phyloP scores from a whole-genome alignment of 176 grass and related monocot genomes.

The Neostapfia colusana region DNA sequence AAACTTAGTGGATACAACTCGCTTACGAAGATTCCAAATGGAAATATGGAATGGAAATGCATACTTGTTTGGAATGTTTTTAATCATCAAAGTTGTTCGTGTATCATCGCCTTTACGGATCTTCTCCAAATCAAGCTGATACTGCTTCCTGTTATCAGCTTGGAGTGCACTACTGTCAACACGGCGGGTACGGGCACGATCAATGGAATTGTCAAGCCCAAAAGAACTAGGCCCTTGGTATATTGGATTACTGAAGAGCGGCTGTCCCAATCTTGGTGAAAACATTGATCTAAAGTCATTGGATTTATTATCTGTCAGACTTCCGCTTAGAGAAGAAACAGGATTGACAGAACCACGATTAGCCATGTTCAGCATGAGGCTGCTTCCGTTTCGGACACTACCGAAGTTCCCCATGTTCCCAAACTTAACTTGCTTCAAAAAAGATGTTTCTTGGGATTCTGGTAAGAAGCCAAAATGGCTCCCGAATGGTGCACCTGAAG shows the following conservation, averaged over 20 bases:
- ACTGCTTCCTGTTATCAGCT: slow-evolving; percentile 82
- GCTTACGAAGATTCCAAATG: slow-evolving; percentile 23
- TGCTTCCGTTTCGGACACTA: slow-evolving; percentile 43
- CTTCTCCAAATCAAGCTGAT: slow-evolving; percentile 93
- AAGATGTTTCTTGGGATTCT: slow-evolving; percentile 66
- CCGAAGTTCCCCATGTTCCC: slow-evolving; percentile 53
- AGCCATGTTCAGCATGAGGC: slow-evolving; percentile 63
- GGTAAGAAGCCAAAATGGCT: slow-evolving; percentile 80
- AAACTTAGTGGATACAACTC: slow-evolving; percentile 25
- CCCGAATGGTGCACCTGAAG: slow-evolving; percentile 75
- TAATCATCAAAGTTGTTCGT: slow-evolving; percentile 94
- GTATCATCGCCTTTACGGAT: slow-evolving; percentile 75
- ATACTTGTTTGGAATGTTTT: slow-evolving; percentile 98
- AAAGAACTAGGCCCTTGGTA: slow-evolving; percentile 56
- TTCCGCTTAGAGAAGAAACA: slow-evolving; percentile 52
- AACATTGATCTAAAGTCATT: slow-evolving; percentile 61
- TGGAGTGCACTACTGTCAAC: slow-evolving; percentile 57
- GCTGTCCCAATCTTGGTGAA: slow-evolving; percentile 58
- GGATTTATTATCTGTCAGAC: slow-evolving; percentile 59
- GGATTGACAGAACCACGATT: slow-evolving; percentile 41
- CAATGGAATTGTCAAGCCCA: slow-evolving; percentile 55
- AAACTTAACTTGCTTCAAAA: slow-evolving; percentile 59
- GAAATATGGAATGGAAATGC: slow-evolving; percentile 14
- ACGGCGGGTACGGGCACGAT: slow-evolving; percentile 46
- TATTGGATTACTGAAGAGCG: slow-evolving; percentile 54